Evolutionary conservation across 176 grass and related monocot species (phyloP), one percentile per base, ranked within the genome.

Genomic region (Oryza glumipatula): DNA sequence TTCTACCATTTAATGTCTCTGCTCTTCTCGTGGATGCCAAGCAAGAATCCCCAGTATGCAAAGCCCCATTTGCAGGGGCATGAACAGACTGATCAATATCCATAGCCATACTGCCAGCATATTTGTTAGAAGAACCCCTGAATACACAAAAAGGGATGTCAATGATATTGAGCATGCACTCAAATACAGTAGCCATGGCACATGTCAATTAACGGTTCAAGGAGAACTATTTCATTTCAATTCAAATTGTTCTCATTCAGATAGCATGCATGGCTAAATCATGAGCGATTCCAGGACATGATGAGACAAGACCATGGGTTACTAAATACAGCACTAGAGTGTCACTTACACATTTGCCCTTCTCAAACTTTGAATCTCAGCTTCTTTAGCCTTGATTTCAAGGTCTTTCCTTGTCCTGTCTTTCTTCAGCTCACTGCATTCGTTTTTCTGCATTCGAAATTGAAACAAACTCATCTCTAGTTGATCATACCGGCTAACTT

Each of bases 301-400:
- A 39, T 67, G 21, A 54, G 28, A 26, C 46, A 52, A 84, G 65
- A 70, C 60, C 19, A 48, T 44, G 41, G 46, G 76, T 61, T 80
- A 66, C 21, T 76, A 54, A 94, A 80, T 33, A 21, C 7, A 71
- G 61, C 4, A 33, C 45, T 58, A n/a, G 56, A 9, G 56, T 60
- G n/a, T 22, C 7, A 91, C 95, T 89, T 75, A 92, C 95, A 72
- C 15, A 47, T 83, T 90, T 72, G 79, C 77, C 74, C 79, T 92
- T 79, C 80, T 93, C 58, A 98, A 68, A 87, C 80, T 87, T 33
- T 76, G 65, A 52, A 98, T 93, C 28, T 95, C 96, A 12, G 15
- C 80, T 80, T 95, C 96, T 92, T 90, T 92, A 73, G 82, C 87
- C 74, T 78, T 85, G 85, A 98, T 88, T 86, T 98, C 85, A 45